phyloP scores from a whole-genome alignment of 2,329 filamentous ascomycete species.

The Aspergillus sp. region DNA sequence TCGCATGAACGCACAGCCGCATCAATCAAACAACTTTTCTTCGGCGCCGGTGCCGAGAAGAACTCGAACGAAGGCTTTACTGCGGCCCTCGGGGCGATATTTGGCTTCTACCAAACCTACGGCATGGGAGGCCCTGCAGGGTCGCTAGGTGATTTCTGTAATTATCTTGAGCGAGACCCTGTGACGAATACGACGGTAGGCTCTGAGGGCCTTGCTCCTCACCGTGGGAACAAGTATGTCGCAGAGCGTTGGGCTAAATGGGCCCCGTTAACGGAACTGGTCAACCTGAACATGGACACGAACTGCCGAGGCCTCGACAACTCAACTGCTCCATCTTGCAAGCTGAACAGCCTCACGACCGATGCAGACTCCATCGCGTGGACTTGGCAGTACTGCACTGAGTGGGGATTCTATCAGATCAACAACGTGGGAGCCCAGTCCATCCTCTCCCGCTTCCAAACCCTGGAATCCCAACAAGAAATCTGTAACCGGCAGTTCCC shows the following conservation, averaged over 20 bases:
- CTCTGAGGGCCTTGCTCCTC: slow-evolving; percentile 42
- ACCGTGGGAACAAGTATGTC: slow-evolving; percentile 41
- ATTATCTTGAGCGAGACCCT: slow-evolving; percentile 47
- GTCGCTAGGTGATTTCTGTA: slow-evolving; percentile 45
- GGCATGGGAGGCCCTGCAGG: slow-evolving; percentile 40
- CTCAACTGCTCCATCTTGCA: slow-evolving; percentile 32
- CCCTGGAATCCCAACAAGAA: slow-evolving; percentile 44
- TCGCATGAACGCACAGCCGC: slow-evolving; percentile 34
- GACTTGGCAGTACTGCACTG: slow-evolving; percentile 55
- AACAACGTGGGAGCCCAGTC: slow-evolving; percentile 50
- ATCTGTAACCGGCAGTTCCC: slow-evolving; percentile 53
- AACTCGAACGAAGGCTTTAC: slow-evolving; percentile 51
- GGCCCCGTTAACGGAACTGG: slow-evolving; percentile 34
- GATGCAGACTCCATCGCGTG: slow-evolving; percentile 45
- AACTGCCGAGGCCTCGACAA: slow-evolving; percentile 38
- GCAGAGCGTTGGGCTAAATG: slow-evolving; percentile 45
- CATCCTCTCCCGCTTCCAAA: slow-evolving; percentile 49
- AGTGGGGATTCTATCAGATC: slow-evolving; percentile 53
- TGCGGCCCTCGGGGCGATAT: slow-evolving; percentile 41
- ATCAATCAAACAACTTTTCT: slow-evolving; percentile 49
- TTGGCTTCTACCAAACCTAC: slow-evolving; percentile 45
- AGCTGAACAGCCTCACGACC: slow-evolving; percentile 34
- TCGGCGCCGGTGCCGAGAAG: slow-evolving; percentile 47
- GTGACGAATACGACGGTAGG: slow-evolving; percentile 36
- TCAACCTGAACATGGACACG: slow-evolving; percentile 42